Conservation (phyloP, 768 basidiomycete genomes). For the Termitomyces sp. region DNA sequence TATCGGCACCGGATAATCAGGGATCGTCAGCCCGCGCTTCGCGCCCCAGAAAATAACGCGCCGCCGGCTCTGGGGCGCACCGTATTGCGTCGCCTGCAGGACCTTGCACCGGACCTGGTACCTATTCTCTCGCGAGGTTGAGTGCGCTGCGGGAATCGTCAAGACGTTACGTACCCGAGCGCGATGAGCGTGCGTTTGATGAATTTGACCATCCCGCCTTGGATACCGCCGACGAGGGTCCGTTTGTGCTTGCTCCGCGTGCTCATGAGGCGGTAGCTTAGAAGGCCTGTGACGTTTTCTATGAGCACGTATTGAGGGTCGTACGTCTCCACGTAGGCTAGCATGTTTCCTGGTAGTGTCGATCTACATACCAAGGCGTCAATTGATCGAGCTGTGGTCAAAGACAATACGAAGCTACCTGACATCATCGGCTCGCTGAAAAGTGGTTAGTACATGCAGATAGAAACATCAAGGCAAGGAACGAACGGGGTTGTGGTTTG, state of each 20-base stretch:
- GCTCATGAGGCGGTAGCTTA: slow-evolving; percentile 44
- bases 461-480: background rate
- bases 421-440: slow-evolving; percentile 53
- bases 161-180: slow-evolving; percentile 66
- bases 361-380: slow-evolving; percentile 30
- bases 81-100: slow-evolving; percentile 68
- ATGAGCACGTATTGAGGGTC: slow-evolving; percentile 58
- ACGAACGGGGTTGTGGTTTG: slow-evolving; percentile 56
- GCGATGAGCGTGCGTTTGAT: slow-evolving; percentile 52
- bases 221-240: slow-evolving; percentile 32
- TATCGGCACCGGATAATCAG: slow-evolving; percentile 59
- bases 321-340: slow-evolving; percentile 64
- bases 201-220: slow-evolving; percentile 61
- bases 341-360: slow-evolving; percentile 63
- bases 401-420: slow-evolving; percentile 33
- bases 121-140: slow-evolving; percentile 21
- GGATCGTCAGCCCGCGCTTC: slow-evolving; percentile 48
- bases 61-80: slow-evolving; percentile 61
- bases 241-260: slow-evolving; percentile 19
- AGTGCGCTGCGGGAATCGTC: too few relatives aligned
- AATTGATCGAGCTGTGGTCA: background rate
- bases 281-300: slow-evolving; percentile 67
- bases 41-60: slow-evolving; percentile 70
- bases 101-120: slow-evolving; percentile 67
- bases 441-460: background rate